Conservation (phyloP, 2,329 filamentous ascomycete species). For the Didymella lethalis region DNA sequence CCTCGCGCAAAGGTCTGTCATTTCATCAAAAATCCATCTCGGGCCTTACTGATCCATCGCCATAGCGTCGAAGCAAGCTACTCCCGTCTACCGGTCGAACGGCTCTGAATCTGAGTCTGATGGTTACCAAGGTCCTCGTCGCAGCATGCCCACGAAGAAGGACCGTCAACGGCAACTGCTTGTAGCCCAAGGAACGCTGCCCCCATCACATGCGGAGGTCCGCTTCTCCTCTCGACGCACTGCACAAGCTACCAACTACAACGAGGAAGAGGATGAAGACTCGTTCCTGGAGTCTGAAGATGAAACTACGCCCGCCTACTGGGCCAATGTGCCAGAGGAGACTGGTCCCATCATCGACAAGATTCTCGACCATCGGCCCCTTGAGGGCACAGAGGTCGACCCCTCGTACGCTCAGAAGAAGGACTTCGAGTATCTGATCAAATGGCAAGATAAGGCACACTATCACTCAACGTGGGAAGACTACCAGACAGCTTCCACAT, state of each 20-base stretch:
- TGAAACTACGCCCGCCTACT: constrained; percentile 73
- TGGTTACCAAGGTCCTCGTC: constrained; percentile 79
- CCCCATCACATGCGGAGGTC: constrained; percentile 77
- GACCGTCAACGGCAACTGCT: constrained; percentile 75
- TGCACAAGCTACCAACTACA: constrained; percentile 74
- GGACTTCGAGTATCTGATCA: constrained; percentile 91
- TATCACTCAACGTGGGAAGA: constrained; percentile 96
- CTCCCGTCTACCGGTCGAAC: constrained; percentile 62
- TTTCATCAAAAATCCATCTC: constrained; percentile 22
- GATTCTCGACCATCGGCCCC: constrained; percentile 84
- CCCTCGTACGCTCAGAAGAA: constrained; percentile 60
- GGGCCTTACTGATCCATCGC: constrained; percentile 56
- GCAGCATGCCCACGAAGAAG: constrained; percentile 73
- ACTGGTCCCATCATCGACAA: constrained; percentile 87
- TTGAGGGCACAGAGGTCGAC: constrained; percentile 64
- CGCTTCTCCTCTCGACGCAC: constrained; percentile 90
- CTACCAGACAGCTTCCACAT: constrained; percentile 74
- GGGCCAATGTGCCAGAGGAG: constrained; percentile 74
- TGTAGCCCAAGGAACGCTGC: constrained; percentile 65
- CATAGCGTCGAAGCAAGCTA: constrained; percentile 61
- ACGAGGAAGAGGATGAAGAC: constrained; percentile 69
- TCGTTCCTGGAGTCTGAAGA: constrained; percentile 66
- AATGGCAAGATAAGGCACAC: constrained; percentile 96
- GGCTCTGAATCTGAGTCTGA: constrained; percentile 69
- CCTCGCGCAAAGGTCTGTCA: constrained; percentile 68